phyloP scores from a whole-genome alignment of 176 grass and related monocot species.

The Puccinellia tenuiflora region DNA sequence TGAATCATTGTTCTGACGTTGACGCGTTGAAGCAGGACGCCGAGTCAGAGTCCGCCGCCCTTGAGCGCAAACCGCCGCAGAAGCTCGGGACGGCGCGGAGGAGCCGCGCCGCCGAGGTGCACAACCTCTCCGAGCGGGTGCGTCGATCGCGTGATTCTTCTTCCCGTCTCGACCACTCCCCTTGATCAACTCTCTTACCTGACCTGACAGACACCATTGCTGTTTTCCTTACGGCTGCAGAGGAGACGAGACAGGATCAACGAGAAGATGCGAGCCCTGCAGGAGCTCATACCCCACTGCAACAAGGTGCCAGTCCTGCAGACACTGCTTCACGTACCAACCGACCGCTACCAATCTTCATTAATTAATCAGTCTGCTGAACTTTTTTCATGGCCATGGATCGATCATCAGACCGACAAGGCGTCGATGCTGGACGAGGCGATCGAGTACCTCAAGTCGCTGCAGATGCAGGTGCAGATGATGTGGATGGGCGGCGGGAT shows the following conservation, averaged over 20 bases:
- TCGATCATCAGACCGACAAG: constrained; percentile 89
- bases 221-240: constrained; percentile 17
- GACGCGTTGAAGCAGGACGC: constrained; percentile 34
- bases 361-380: background rate
- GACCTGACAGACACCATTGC: background rate
- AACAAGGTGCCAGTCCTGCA: constrained; percentile 54
- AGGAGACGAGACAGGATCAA: constrained; percentile 97
- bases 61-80: constrained; percentile 37
- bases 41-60: constrained; percentile 51
- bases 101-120: constrained; percentile 85
- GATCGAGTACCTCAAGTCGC: constrained; percentile 88
- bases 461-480: constrained; percentile 94
- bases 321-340: background rate
- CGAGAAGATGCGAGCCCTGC: constrained; percentile 93
- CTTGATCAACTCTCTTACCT: background rate
- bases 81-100: constrained; percentile 43
- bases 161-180: background rate
- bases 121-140: constrained; percentile 96
- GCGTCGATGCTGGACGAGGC: constrained; percentile 98
- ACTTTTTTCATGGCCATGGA: background rate
- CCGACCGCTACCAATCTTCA: background rate
- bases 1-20: background rate
- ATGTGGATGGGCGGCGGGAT: constrained; percentile 98
- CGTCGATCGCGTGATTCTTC: background rate
- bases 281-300: constrained; percentile 94